A percentile compares a stretch with the other conserved stretches of the same genome.
phyloP scores from a whole-genome alignment of 768 basidiomycete species.

The Lactifluus pinguis region DNA sequence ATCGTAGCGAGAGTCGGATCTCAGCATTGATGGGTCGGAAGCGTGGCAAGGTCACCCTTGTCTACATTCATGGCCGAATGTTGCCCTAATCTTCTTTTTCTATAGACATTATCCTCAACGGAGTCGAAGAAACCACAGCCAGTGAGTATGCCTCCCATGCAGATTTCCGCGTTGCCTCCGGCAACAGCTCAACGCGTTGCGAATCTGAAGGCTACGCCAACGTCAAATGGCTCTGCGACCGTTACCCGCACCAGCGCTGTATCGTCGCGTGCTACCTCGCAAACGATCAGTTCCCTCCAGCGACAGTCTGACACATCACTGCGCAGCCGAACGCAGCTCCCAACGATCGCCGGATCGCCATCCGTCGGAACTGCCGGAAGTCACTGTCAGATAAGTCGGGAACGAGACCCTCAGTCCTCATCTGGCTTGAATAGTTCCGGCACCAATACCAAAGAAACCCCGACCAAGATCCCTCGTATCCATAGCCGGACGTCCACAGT shows the following conservation, averaged over 20 bases:
- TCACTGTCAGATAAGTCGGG: conserved; percentile 31
- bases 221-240: conserved; percentile 36
- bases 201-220: conserved; percentile 53
- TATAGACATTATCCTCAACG: conserved; percentile 72
- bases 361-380: conserved; percentile 60
- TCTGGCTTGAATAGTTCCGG: conserved; percentile 43
- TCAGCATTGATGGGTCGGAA: conserved; percentile 82
- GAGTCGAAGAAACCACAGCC: conserved; percentile 70
- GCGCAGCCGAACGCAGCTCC: conserved; percentile 64
- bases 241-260: conserved; percentile 38
- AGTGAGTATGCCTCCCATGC: conserved; percentile 79
- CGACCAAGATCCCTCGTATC: conserved; percentile 89
- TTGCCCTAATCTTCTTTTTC: conserved; percentile 7
- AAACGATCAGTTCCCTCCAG: conserved; percentile 80
- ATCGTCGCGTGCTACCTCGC: conserved; percentile 62
- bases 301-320: conserved; percentile 80
- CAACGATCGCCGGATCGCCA: conserved; percentile 90
- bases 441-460: conserved; percentile 66
- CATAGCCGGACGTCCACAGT: conserved; percentile 74
- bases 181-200: conserved; percentile 80
- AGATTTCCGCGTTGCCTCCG: conserved; percentile 76
- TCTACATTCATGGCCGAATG: conserved; percentile 10
- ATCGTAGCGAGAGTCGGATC: conserved; percentile 83
- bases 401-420: conserved; percentile 47
- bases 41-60: conserved; percentile 69